Conservation (phyloP, 176 grass and related monocot species). For the Urochloa ruziziensis region DNA sequence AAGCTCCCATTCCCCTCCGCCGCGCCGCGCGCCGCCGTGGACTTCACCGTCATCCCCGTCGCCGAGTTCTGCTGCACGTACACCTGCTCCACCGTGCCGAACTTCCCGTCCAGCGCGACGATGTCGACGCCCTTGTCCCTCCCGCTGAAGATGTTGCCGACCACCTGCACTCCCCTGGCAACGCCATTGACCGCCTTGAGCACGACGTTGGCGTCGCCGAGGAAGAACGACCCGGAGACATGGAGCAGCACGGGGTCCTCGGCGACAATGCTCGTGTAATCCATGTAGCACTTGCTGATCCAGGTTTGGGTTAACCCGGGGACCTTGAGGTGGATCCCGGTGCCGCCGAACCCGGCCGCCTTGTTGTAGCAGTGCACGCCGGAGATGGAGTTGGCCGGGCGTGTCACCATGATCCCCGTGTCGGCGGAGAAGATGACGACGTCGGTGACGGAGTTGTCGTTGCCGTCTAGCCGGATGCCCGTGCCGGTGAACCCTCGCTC, state of each 20-base stretch:
- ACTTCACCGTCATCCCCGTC: constrained; percentile 55
- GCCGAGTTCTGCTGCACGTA: constrained; percentile 69
- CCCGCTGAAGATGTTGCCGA: constrained; percentile 72
- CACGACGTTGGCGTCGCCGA: constrained; percentile 84
- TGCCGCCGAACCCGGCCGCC: constrained; percentile 63
- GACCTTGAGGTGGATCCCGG: constrained; percentile 61
- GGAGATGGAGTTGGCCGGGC: constrained; percentile 71
- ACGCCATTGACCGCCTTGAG: constrained; percentile 70
- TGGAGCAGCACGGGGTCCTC: constrained; percentile 85
- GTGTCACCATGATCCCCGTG: constrained; percentile 63
- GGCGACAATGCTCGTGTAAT: constrained; percentile 69
- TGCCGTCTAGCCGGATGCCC: constrained; percentile 62
- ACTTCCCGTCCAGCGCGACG: constrained; percentile 59
- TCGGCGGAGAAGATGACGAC: constrained; percentile 71
- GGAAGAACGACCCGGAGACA: constrained; percentile 62
- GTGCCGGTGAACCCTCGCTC: constrained; percentile 69
- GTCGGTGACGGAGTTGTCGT: constrained; percentile 77
- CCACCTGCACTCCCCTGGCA: constrained; percentile 45
- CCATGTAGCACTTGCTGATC: constrained; percentile 75
- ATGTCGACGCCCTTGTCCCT: constrained; percentile 47
- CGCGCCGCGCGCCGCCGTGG: constrained; percentile 47
- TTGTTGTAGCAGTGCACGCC: constrained; percentile 98
- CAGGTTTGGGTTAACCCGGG: constrained; percentile 63
- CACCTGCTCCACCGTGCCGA: constrained; percentile 68
- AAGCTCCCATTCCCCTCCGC: constrained; percentile 51